Conservation (phyloP, 2,329 filamentous ascomycete species). For the Sporothrix schenckii region DNA sequence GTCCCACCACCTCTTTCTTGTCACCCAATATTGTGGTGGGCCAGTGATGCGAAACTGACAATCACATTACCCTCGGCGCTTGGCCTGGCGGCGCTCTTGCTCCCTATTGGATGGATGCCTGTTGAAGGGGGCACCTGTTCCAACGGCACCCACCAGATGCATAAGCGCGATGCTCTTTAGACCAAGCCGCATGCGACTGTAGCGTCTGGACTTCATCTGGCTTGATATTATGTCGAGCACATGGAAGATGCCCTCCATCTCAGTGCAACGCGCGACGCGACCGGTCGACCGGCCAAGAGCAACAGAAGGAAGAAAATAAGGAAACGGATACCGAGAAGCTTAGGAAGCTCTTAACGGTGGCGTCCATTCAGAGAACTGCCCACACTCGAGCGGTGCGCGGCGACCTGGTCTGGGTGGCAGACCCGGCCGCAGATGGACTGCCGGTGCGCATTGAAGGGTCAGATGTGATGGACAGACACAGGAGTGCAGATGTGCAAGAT, state of each 20-base stretch:
- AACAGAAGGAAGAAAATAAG: neutral
- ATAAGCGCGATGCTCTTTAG: slow-evolving; percentile 16
- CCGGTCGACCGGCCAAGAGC: neutral
- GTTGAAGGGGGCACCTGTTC: neutral
- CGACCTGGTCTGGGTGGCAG: neutral
- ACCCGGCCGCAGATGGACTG: neutral
- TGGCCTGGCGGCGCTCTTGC: neutral
- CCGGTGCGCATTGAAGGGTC: neutral
- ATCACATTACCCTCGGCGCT: slow-evolving; percentile 26
- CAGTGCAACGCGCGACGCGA: slow-evolving; percentile 4
- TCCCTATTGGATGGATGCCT: neutral
- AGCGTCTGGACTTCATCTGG: neutral
- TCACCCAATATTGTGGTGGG: slow-evolving; percentile 21
- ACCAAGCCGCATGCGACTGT: neutral
- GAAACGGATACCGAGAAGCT: neutral
- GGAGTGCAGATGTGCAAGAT: neutral
- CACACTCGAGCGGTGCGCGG: neutral
- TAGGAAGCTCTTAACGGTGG: neutral
- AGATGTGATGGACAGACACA: neutral
- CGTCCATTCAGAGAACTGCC: slow-evolving; percentile 8
- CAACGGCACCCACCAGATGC: neutral
- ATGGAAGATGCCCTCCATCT: slow-evolving; percentile 7
- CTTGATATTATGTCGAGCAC: neutral
- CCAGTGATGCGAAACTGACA: slow-evolving; percentile 1
- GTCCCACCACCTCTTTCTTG: neutral